Base-by-base conservation (phyloP, 805 yeast species). In the Barnettozyma sucrosica region DNA sequence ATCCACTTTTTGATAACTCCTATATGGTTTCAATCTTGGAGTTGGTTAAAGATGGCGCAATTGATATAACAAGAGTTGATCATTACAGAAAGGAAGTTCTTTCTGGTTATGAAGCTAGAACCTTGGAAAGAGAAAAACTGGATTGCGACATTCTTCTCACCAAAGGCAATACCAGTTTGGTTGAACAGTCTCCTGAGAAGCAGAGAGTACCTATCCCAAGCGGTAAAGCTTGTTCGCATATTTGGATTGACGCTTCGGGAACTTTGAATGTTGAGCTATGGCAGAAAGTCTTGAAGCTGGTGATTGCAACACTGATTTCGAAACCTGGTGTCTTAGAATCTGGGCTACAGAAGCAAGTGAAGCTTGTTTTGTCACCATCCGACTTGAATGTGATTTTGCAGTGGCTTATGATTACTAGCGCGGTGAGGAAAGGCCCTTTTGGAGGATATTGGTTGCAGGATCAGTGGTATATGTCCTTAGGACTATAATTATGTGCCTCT, bases 211-310 rank as follows among this genome's bases (percentile, higher is more conserved):
- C 80, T 1, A 75, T 82, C 3, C 89, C 90, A 0, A 52, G 69
- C 8, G 84, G 83, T 0, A 65, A 71, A 18, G 78, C 89, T 2
- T 82, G 87, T 50, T 76, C 85, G 2, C 75, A 76, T 36, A 61
- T 84, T 8, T 89, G 97, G 96, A 70, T 86, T 11, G 85, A 83
- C 54, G 63, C 83, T 33, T 63, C 68, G 28, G 92, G 95, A 2
- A 63, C 71, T 24, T 71, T 89, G 38, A 81, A 84, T 51, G 65
- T 61, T 23, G 57, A 59, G 0, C 64, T 88, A 7, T 90, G 96
- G 95, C 64, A 65, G 13, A 74, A 71, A 44, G 62, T 83, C 1
- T 62, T 83, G 0, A 66, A 73, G 20, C 68, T 79, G 10, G 53
- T 84, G 0, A 47, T 80, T 0, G 59, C 69, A 39, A 66, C 70